Conservation (phyloP, 192 early-diverging fungal genomes). For the Coemansia sp. region DNA sequence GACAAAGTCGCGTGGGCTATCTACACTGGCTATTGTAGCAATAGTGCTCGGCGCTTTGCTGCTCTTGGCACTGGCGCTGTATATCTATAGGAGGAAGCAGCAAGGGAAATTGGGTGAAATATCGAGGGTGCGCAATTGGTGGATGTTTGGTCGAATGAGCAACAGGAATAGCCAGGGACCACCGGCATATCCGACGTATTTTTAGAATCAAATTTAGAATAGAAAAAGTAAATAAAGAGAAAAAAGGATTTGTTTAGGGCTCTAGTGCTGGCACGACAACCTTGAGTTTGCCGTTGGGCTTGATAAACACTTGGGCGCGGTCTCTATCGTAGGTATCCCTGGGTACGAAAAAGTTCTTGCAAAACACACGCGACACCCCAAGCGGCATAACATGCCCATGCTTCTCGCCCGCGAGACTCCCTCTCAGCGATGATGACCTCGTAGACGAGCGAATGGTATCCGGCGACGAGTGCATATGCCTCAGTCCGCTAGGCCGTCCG, state of each 20-base stretch:
- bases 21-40: slow-evolving; percentile 6
- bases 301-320: slow-evolving; percentile 48
- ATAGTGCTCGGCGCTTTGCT: slow-evolving; percentile 13
- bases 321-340: slow-evolving; percentile 50
- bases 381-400: slow-evolving; percentile 1
- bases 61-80: slow-evolving; percentile 13
- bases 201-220: slow-evolving; percentile 1
- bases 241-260: neutral
- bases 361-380: slow-evolving; percentile 40
- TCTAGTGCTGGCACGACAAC: slow-evolving; percentile 42
- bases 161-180: neutral
- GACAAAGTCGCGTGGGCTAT: slow-evolving; percentile 1
- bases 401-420: neutral
- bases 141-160: slow-evolving; percentile 33
- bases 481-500: neutral
- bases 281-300: slow-evolving; percentile 53
- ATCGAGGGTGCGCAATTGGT: slow-evolving; percentile 33
- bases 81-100: slow-evolving; percentile 4
- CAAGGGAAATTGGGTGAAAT: neutral
- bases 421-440: slow-evolving; percentile 21
- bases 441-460: slow-evolving; percentile 27
- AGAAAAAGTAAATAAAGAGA: neutral
- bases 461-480: slow-evolving; percentile 10
- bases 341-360: slow-evolving; percentile 52
- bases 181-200: neutral